Evolutionary conservation across 192 early-diverging fungal genomes (phyloP).

Genomic region (Coemansia sp.): DNA sequence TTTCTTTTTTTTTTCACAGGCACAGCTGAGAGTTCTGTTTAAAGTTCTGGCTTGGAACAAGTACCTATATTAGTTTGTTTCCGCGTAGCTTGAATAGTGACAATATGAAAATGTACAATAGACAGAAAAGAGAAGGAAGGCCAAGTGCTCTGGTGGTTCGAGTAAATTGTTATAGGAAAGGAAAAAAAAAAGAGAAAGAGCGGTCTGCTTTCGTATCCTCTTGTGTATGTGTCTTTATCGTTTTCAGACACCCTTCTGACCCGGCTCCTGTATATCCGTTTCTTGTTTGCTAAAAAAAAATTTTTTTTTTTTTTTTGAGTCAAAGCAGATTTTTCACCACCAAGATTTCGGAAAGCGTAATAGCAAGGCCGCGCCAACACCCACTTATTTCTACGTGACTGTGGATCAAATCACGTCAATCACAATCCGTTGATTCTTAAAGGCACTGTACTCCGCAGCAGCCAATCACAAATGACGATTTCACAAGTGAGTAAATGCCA

Average conservation of each 20-base stretch:
- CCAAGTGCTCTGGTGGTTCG: neutral
- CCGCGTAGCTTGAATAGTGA: neutral
- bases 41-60: neutral
- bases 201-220: neutral
- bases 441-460: constrained; percentile 5
- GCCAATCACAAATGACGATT: neutral
- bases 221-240: neutral
- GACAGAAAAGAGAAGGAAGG: neutral
- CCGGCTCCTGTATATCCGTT: neutral
- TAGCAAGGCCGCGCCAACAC: neutral
- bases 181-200: neutral
- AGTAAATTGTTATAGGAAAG: neutral
- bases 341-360: neutral
- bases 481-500: too few species aligned
- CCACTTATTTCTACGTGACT: neutral
- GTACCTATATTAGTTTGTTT: neutral
- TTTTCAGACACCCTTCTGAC: neutral
- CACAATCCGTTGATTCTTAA: neutral
- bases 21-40: neutral
- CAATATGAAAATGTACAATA: constrained; percentile 9
- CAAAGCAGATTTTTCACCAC: neutral
- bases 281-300: neutral
- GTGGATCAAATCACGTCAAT: neutral
- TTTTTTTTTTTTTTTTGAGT: too few species aligned
- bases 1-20: constrained; percentile 3